Evolutionary conservation across 768 basidiomycete species (phyloP), one percentile per base, ranked within the genome.

Genomic region (Candolleomyces aberdarensis): DNA sequence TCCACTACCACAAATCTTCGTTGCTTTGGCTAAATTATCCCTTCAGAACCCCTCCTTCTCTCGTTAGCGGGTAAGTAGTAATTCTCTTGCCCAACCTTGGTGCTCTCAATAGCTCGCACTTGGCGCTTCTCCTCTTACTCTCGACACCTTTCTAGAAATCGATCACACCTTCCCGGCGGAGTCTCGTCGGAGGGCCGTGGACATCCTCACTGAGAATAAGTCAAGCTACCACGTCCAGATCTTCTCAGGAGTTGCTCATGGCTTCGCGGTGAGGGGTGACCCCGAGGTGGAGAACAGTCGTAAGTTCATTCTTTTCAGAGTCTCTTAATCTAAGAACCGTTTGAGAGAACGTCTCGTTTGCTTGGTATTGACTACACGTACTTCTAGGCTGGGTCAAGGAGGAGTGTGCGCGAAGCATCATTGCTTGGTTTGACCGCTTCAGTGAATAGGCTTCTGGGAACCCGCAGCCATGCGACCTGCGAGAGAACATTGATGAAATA

Each of bases 351-450:
- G 10, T 9, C 46, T 13, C 11, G 19, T 17, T 22, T 9, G 13
- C 8, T 13, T 43, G 36, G 11, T 20, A 13, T 15, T 20, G n/a
- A 41, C 13, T 13, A 13, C n/a, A 7, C 54, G 29, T 20, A 11
- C 15, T 9, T 49, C 2, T 51, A 86, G 85, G 82, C n/a, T 86
- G 85, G 80, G 83, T 83, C 0, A 85, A 84, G 63, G 84, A 85
- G 64, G 79, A 85, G 55, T 81, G 81, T 9, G 83, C 84, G 2
- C 73, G 76, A 2, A 77, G 79, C 40, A 74, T 84, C 51, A 67
- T 81, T 26, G 67, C 66, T 2, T 86, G 85, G 83, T 85, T 85
- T 65, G 68, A 75, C 56, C 71, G 83, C 39, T 84, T 86, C 63
- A 59, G 54, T 14, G 58, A 59, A 56, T 51, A 17, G 36, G 36